phyloP scores from a whole-genome alignment of 768 basidiomycete species.

The Calocybe gangraenosa region DNA sequence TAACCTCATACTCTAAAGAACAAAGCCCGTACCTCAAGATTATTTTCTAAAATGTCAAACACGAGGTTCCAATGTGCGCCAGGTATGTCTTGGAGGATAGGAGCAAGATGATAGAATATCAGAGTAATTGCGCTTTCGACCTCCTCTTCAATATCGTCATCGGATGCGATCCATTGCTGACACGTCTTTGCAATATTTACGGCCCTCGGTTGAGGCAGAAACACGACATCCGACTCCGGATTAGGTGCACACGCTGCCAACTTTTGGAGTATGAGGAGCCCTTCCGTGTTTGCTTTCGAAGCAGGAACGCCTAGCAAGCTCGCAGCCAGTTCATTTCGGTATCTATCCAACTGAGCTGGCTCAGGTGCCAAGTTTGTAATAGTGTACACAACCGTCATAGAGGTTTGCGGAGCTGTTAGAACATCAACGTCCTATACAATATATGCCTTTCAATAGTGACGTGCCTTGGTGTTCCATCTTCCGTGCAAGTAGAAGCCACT shows the following conservation, averaged over 20 bases:
- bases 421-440: neutral
- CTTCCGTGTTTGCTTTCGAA: constrained; percentile 59
- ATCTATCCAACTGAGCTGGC: constrained; percentile 67
- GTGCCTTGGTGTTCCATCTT: constrained; percentile 59
- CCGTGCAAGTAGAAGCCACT: constrained; percentile 72
- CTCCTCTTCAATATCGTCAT: constrained; percentile 67
- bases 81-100: constrained; percentile 81
- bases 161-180: constrained; percentile 72
- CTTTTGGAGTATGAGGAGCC: constrained; percentile 63
- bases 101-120: constrained; percentile 72
- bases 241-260: constrained; percentile 74
- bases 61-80: constrained; percentile 93
- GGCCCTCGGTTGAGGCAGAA: constrained; percentile 80
- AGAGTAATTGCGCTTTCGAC: constrained; percentile 75
- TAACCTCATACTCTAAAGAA: neutral
- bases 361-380: constrained; percentile 63
- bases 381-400: constrained; percentile 61
- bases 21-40: constrained; percentile 69
- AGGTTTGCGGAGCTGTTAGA: constrained; percentile 60
- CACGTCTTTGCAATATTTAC: constrained; percentile 85
- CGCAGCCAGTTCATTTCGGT: constrained; percentile 90
- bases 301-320: constrained; percentile 63
- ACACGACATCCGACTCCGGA: constrained; percentile 72
- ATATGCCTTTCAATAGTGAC: constrained; percentile 16
- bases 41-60: constrained; percentile 84